Percentiles rank a stretch among this genome's conserved stretches.
Conservation (phyloP, 495 filamentous ascomycete genomes). For the Tuber brumale region DNA sequence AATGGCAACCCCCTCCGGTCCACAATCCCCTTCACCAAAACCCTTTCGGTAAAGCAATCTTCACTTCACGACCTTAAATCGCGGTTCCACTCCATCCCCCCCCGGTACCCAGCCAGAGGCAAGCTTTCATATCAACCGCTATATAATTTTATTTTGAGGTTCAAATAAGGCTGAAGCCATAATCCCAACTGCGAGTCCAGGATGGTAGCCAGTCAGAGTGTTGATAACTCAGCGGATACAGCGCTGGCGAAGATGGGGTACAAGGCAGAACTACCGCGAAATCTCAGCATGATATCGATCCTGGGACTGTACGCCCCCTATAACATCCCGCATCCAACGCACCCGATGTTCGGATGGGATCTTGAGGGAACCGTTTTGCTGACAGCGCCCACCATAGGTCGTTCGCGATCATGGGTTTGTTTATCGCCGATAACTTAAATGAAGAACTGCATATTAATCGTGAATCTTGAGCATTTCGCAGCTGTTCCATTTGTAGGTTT, state of each 20-base stretch:
- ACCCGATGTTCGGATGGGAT: not conserved
- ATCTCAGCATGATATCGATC: conserved; percentile 60
- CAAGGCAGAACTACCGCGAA: conserved; percentile 57
- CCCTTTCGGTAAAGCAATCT: not conserved
- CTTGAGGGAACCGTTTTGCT: conserved; percentile 6
- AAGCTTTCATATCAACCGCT: not conserved
- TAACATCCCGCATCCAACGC: conserved; percentile 3
- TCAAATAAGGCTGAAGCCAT: not conserved
- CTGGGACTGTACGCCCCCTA: conserved; percentile 50
- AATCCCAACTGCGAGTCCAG: not conserved
- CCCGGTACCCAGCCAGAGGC: not conserved
- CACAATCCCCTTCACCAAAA: not conserved
- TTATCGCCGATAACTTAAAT: not conserved
- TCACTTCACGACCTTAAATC: not conserved
- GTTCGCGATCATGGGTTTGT: conserved; percentile 44
- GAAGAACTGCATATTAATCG: not conserved
- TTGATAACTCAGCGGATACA: conserved; percentile 44
- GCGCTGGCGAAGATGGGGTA: conserved; percentile 60
- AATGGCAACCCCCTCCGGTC: not conserved
- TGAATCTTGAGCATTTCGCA: conserved; percentile 4
- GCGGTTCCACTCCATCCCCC: not conserved
- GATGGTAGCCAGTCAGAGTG: not conserved
- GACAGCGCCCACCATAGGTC: conserved; percentile 23
- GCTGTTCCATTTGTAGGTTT: conserved; percentile 39
- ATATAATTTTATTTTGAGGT: not conserved